Conservation (phyloP, 2,329 filamentous ascomycete genomes). For the Sclerotinia borealis region DNA sequence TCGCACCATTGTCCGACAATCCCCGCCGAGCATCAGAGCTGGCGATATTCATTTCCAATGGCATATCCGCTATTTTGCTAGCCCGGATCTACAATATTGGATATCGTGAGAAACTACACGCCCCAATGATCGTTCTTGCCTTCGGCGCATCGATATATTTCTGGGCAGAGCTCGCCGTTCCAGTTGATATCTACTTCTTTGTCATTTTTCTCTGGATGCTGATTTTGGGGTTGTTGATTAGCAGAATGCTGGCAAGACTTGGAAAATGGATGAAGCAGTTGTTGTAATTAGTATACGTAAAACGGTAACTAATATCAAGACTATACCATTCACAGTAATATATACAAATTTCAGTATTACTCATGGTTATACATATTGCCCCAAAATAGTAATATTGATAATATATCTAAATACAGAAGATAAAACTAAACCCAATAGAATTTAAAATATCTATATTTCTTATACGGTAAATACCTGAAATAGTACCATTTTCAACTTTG, state of each 20-base stretch:
- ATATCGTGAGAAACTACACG: background rate
- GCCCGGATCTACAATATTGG: background rate
- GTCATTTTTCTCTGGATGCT: background rate
- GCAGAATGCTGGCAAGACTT: background rate
- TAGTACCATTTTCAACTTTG: too few relatives aligned
- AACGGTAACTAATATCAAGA: too few relatives aligned
- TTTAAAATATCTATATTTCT: too few relatives aligned
- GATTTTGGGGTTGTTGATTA: background rate
- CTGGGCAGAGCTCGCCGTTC: background rate
- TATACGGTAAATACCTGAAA: too few relatives aligned
- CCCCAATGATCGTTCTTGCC: background rate
- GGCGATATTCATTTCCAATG: background rate
- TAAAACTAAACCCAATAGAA: too few relatives aligned
- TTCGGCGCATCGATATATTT: background rate
- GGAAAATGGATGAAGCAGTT: background rate
- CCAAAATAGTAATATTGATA: too few relatives aligned
- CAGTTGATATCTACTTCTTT: background rate
- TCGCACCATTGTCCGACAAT: background rate
- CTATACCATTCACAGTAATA: too few relatives aligned
- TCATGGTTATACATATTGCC: too few relatives aligned
- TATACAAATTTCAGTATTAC: too few relatives aligned
- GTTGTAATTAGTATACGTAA: too few relatives aligned
- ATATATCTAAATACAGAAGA: too few relatives aligned
- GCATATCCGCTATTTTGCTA: background rate
- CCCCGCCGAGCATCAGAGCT: background rate